These are phyloP conservation scores for Ceratobasidium sp. DNA, from an alignment of 1,284 basidiomycete species.

Conservation along the genomic window DNA sequence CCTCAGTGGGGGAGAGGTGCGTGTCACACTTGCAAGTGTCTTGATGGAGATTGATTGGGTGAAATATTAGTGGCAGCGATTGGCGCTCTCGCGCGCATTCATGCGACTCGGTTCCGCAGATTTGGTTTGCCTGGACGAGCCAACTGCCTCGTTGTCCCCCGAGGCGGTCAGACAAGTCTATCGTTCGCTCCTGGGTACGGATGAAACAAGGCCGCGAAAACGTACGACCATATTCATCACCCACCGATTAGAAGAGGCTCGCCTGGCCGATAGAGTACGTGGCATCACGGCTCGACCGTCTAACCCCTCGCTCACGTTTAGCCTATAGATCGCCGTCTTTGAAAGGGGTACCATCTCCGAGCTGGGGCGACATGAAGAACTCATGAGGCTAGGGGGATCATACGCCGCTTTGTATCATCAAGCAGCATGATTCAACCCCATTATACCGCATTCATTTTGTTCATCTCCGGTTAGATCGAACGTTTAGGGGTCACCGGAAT, in stretches of 20 bases:
- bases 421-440: slow-evolving; percentile 29
- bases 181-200: slow-evolving; percentile 32
- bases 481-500: slow-evolving; percentile 35
- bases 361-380: slow-evolving; percentile 77
- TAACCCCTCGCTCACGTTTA: slow-evolving; percentile 45
- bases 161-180: slow-evolving; percentile 56
- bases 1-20: slow-evolving; percentile 36
- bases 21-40: background rate
- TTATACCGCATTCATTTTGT: slow-evolving; percentile 29
- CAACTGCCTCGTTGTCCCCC: slow-evolving; percentile 70
- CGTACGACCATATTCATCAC: slow-evolving; percentile 85
- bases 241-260: slow-evolving; percentile 78
- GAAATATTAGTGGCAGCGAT: slow-evolving; percentile 75
- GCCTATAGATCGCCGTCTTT: slow-evolving; percentile 72
- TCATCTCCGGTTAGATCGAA: slow-evolving; percentile 25
- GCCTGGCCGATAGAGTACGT: slow-evolving; percentile 68
- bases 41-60: slow-evolving; percentile 37
- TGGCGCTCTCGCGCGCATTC: slow-evolving; percentile 82
- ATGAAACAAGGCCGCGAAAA: slow-evolving; percentile 47
- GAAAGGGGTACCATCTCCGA: slow-evolving; percentile 82
- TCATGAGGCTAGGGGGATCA: slow-evolving; percentile 57
- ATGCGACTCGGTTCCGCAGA: slow-evolving; percentile 79
- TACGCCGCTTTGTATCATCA: slow-evolving; percentile 49
- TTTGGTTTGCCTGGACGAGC: slow-evolving; percentile 73
- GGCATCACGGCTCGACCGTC: slow-evolving; percentile 4